Evolutionary conservation across 441 rosid species (phyloP), one percentile per base, ranked within the genome.

Genomic region (Eutrema salsugineum): DNA sequence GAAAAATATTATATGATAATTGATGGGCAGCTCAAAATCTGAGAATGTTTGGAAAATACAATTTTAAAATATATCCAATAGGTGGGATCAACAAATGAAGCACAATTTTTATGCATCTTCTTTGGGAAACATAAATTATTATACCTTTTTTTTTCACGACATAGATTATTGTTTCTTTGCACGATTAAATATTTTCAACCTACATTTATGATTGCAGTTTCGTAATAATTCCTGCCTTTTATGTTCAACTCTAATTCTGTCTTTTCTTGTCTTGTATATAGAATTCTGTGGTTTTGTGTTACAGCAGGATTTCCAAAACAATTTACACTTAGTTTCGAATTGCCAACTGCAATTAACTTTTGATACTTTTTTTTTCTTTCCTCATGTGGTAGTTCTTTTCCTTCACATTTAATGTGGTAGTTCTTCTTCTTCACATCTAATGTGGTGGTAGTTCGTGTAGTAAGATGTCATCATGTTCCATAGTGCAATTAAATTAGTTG

Each of bases 171-270:
- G 60, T 48, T 39, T 28, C 27, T 36, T 61, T 53, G 78, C 73
- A 75, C 19, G 73, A 51, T 61, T 51, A 12, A 35, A 44, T 61
- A 50, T 0, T 27, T 33, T 11, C 8, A 67, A 20, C 68, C 68
- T 33, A 49, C 40, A 60, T 8, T 48, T 43, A 61, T 68, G 57
- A 48, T 53, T 75, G 63, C 28, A 68, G 10, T 44, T 67, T 68
- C 42, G 78, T 68, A 68, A 44, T 53, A 35, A 75, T 55, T 67
- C 24, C 56, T 16, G 43, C 35, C 68, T 53, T 67, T 35, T 35
- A 7, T 50, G 55, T 49, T 40, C 63, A 42, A 49, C 16, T 66
- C 40, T 9, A 22, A 15, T 40, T 66, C 6, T 20, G 71, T 19
- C 15, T 59, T 65, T 65, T 57, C 17, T 65, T 57, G 67, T 40